These are phyloP conservation scores for Pleurotus salmoneostramineus DNA, from an alignment of 768 basidiomycete species.

Conservation along the genomic window DNA sequence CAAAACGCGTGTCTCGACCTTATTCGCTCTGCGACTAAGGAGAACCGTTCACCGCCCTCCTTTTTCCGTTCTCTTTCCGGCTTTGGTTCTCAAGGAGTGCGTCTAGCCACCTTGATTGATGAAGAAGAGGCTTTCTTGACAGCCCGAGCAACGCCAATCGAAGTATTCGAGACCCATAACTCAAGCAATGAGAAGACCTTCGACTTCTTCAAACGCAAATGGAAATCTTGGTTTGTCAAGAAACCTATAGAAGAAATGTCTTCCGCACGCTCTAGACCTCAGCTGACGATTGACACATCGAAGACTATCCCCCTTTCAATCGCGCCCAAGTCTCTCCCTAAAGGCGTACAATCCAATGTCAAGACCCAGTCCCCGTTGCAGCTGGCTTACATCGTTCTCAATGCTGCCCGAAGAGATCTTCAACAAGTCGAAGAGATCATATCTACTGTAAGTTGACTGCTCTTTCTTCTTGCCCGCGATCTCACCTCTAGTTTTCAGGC, in stretches of 20 bases:
- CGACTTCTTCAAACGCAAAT: conserved; percentile 20
- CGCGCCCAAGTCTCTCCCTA: background rate
- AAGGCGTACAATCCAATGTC: background rate
- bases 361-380: conserved; percentile 16
- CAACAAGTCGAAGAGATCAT: conserved; percentile 50
- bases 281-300: background rate
- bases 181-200: conserved; percentile 18
- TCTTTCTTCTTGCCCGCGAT: background rate
- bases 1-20: conserved; percentile 5
- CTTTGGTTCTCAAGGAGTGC: background rate
- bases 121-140: background rate
- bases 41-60: background rate
- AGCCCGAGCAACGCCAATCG: background rate
- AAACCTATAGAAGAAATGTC: background rate
- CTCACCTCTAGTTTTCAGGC: conserved; percentile 31
- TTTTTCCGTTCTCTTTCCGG: conserved; percentile 4
- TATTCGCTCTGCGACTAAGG: conserved; percentile 1
- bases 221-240: conserved; percentile 4
- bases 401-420: conserved; percentile 54
- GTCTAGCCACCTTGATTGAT: conserved; percentile 4
- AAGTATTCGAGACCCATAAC: background rate
- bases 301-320: background rate
- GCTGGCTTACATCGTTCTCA: conserved; percentile 44
- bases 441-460: conserved; percentile 38
- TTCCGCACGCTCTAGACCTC: background rate